These are phyloP conservation scores for Gastrodia elata DNA, from an alignment of 106 monocot species.

Conservation along the genomic window DNA sequence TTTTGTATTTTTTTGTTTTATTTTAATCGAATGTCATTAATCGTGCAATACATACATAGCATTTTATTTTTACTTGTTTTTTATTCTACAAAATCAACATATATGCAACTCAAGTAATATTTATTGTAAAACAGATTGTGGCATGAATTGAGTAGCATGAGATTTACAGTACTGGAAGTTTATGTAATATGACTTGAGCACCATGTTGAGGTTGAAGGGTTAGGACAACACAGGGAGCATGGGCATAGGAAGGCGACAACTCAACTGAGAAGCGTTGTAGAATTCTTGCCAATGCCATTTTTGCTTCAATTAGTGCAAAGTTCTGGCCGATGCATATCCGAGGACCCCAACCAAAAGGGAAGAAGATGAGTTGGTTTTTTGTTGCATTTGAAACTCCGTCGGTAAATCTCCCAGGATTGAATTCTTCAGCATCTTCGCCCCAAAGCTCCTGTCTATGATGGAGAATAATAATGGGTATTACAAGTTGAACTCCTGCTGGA, in stretches of 20 bases:
- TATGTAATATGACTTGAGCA: conserved; percentile 5
- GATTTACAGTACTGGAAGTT: no score
- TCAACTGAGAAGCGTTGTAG: conserved; percentile 11
- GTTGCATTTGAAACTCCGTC: not conserved
- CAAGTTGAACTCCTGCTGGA: not conserved
- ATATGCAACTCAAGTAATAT: no score
- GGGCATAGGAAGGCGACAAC: conserved; percentile 12
- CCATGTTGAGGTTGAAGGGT: conserved; percentile 37
- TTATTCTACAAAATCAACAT: no score
- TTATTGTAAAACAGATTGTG: no score
- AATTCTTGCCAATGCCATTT: not conserved
- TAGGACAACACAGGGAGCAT: conserved; percentile 7
- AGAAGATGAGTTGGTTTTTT: not conserved
- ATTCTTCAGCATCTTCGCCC: conserved; percentile 4
- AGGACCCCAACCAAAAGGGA: conserved; percentile 5
- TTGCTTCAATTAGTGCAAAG: conserved; percentile 21
- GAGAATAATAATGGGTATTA: conserved; percentile 2
- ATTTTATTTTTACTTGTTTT: no score
- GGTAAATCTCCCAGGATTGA: conserved; percentile 1
- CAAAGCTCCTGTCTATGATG: conserved; percentile 2
- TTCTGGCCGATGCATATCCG: conserved; percentile 41
- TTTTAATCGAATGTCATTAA: no score
- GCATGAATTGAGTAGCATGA: no score
- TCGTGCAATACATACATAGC: no score
- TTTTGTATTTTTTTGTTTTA: no score